Conservation (phyloP, 2,329 filamentous ascomycete genomes). For the Aspergillus sp. region DNA sequence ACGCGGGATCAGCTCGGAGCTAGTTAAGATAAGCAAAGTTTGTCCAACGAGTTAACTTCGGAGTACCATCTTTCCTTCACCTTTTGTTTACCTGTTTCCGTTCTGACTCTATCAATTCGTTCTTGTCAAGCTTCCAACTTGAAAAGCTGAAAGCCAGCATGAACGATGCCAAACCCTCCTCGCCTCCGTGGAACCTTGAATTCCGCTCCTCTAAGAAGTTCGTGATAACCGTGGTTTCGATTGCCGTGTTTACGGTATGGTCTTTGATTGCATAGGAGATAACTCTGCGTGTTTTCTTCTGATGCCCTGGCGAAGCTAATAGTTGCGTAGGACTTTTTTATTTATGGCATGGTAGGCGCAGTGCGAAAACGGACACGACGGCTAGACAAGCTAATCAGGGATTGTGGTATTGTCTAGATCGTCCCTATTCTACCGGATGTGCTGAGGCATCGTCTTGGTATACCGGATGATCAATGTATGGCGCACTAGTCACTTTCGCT, state of each 20-base stretch:
- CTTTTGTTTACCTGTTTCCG: too few relatives aligned
- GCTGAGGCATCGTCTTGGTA: conserved; percentile 30
- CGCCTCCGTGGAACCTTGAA: conserved; percentile 17
- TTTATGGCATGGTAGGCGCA: conserved; percentile 30
- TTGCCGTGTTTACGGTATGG: conserved; percentile 37
- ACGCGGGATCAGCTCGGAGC: too few relatives aligned
- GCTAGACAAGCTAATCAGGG: neutral
- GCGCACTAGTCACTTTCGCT: conserved; percentile 8
- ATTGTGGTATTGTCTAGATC: conserved; percentile 32
- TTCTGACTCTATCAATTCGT: too few relatives aligned
- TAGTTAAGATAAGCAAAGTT: too few relatives aligned
- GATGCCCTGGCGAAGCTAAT: too few relatives aligned
- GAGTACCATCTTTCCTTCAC: too few relatives aligned
- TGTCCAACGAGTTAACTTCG: too few relatives aligned
- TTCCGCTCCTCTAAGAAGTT: conserved; percentile 34
- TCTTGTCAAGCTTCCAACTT: too few relatives aligned
- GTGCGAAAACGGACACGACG: too few relatives aligned
- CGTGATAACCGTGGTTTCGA: conserved; percentile 30
- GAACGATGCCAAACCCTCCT: neutral
- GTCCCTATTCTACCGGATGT: conserved; percentile 65
- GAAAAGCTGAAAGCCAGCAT: too few relatives aligned
- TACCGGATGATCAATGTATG: conserved; percentile 37
- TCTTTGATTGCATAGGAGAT: neutral
- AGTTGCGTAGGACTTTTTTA: conserved; percentile 28
- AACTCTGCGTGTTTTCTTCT: too few relatives aligned